These are phyloP conservation scores for Barbarea vulgaris DNA, from an alignment of 345 rosid genomes.

Conservation along the genomic window DNA sequence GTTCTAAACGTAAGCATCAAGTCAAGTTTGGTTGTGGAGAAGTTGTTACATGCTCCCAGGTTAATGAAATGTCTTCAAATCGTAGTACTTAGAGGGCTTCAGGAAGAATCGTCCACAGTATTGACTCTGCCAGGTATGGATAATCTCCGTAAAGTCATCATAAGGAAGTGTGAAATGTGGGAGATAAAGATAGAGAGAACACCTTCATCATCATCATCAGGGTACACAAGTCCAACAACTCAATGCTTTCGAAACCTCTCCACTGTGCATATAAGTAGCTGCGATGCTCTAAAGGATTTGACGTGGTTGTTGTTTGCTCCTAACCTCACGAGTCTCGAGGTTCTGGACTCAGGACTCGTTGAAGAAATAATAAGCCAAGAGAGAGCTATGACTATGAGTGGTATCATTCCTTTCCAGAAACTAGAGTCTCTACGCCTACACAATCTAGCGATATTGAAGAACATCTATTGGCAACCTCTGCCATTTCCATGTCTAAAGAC, in stretches of 20 bases:
- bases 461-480: not conserved
- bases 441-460: not conserved
- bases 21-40: not conserved
- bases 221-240: not conserved
- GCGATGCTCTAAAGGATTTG: conserved; percentile 20
- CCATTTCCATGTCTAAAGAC: conserved; percentile 2
- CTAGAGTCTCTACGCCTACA: not conserved
- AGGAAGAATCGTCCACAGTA: not conserved
- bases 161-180: not conserved
- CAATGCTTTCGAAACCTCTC: conserved; percentile 10
- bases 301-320: conserved; percentile 30
- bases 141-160: not conserved
- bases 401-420: conserved; percentile 11
- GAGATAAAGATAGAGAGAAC: conserved; percentile 20
- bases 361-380: conserved; percentile 4
- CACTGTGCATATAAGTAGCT: not conserved
- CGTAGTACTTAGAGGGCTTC: not conserved
- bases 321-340: not conserved
- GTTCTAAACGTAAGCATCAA: not conserved
- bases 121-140: conserved; percentile 14
- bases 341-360: not conserved
- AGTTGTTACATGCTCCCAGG: not conserved
- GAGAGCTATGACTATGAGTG: not conserved
- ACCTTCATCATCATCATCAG: not conserved
- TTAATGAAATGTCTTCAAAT: not conserved